phyloP scores from a whole-genome alignment of 2,329 filamentous ascomycete species.

The Nigrograna mackinnonii region DNA sequence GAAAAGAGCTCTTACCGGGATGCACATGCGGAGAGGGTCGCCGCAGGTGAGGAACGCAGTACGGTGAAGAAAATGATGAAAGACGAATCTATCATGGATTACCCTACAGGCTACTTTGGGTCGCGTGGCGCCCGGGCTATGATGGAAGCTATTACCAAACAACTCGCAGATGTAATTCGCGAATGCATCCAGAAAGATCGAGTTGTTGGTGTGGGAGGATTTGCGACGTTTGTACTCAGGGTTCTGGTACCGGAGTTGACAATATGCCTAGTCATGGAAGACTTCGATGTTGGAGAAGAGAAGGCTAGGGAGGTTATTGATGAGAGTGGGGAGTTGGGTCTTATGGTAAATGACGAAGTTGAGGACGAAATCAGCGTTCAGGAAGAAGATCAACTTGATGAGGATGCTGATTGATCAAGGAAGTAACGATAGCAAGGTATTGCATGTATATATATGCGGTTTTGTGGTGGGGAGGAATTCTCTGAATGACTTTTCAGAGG shows the following conservation, averaged over 20 bases:
- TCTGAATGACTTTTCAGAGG: too few relatives aligned
- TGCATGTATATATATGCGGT: too few relatives aligned
- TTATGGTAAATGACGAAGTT: slow-evolving; percentile 68
- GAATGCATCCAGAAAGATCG: slow-evolving; percentile 22
- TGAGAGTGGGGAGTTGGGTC: slow-evolving; percentile 69
- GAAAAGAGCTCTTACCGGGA: slow-evolving; percentile 63
- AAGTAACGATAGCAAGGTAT: too few relatives aligned
- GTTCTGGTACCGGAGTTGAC: slow-evolving; percentile 74
- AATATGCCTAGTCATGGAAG: slow-evolving; percentile 60
- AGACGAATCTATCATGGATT: slow-evolving; percentile 25
- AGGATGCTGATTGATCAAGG: too few relatives aligned
- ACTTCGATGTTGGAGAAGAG: slow-evolving; percentile 50
- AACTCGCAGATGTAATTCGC: slow-evolving; percentile 30
- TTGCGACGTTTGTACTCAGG: slow-evolving; percentile 39
- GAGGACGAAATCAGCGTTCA: slow-evolving; percentile 46
- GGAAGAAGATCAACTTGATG: not conserved
- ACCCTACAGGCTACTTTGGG: slow-evolving; percentile 79
- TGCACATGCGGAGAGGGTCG: slow-evolving; percentile 58
- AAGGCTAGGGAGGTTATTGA: slow-evolving; percentile 60
- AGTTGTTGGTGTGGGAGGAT: slow-evolving; percentile 31
- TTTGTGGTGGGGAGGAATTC: too few relatives aligned
- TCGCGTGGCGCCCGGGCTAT: slow-evolving; percentile 72
- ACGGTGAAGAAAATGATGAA: slow-evolving; percentile 47
- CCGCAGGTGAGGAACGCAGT: slow-evolving; percentile 60
- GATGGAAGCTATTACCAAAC: slow-evolving; percentile 51